phyloP scores from a whole-genome alignment of 306 rosid genomes.

The Ormosia semicastrata region DNA sequence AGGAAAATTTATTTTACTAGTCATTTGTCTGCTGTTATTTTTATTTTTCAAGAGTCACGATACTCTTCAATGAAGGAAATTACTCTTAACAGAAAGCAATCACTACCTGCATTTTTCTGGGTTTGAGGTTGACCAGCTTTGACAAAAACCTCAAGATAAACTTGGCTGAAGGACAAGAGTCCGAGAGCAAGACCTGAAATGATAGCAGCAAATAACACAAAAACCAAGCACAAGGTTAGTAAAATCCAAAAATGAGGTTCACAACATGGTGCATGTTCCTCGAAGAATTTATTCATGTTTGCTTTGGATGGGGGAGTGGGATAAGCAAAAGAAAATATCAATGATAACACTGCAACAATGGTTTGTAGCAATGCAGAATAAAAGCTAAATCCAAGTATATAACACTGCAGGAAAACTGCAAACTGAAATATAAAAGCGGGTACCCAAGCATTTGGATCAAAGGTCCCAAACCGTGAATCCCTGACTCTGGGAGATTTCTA shows the following conservation, averaged over 20 bases:
- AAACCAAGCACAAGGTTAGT: conserved; percentile 30
- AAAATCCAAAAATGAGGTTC: conserved; percentile 50
- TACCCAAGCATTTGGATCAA: conserved; percentile 17
- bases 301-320: background rate
- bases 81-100: background rate
- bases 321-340: conserved; percentile 10
- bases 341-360: conserved; percentile 11
- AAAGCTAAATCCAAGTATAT: background rate
- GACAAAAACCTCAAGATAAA: conserved; percentile 74
- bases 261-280: conserved; percentile 37
- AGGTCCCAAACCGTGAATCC: conserved; percentile 12
- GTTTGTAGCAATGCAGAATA: background rate
- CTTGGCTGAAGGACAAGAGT: conserved; percentile 64
- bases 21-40: background rate
- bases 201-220: conserved; percentile 54
- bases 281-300: conserved; percentile 15
- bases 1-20: background rate
- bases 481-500: conserved; percentile 30
- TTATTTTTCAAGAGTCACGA: background rate
- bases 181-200: conserved; percentile 72
- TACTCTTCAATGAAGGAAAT: background rate
- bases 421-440: background rate
- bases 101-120: conserved; percentile 54
- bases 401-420: conserved; percentile 6
- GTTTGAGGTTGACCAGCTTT: conserved; percentile 56